Evolutionary conservation across 352 stramenopile species (phyloP).

Genomic region (Phytophthora constricta): DNA sequence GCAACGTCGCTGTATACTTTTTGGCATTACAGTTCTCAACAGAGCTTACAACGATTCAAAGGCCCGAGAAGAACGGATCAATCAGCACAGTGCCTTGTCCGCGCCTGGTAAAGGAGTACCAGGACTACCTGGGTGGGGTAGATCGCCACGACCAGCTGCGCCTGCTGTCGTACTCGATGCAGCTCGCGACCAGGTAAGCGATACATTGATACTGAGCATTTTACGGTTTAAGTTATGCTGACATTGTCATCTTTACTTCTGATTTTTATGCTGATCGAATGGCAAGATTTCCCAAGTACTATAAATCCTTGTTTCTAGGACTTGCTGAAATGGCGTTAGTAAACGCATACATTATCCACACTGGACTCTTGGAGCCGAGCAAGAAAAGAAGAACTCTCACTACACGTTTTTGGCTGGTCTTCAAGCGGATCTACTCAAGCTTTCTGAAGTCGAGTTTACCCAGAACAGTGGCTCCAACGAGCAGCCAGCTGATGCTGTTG

Average conservation of each 20-base stretch:
- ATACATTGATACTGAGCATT: background rate
- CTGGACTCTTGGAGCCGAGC: background rate
- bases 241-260: background rate
- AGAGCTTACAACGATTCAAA: background rate
- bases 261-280: background rate
- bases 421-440: background rate
- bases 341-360: background rate
- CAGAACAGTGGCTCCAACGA: background rate
- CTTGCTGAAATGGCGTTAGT: background rate
- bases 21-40: background rate
- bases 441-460: background rate
- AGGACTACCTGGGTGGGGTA: constrained; percentile 9
- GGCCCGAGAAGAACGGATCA: background rate
- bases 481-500: background rate
- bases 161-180: constrained; percentile 21
- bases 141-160: constrained; percentile 23
- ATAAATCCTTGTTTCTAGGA: constrained; percentile 23
- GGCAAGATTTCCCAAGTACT: constrained; percentile 13
- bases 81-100: background rate
- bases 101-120: background rate
- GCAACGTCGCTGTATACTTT: too few relatives aligned
- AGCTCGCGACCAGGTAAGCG: constrained; percentile 2
- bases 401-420: background rate
- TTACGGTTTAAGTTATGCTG: background rate
- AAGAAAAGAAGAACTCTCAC: background rate